Conservation (phyloP, 2,329 filamentous ascomycete genomes). For the Nothophaeocryptopus gaeumannii region DNA sequence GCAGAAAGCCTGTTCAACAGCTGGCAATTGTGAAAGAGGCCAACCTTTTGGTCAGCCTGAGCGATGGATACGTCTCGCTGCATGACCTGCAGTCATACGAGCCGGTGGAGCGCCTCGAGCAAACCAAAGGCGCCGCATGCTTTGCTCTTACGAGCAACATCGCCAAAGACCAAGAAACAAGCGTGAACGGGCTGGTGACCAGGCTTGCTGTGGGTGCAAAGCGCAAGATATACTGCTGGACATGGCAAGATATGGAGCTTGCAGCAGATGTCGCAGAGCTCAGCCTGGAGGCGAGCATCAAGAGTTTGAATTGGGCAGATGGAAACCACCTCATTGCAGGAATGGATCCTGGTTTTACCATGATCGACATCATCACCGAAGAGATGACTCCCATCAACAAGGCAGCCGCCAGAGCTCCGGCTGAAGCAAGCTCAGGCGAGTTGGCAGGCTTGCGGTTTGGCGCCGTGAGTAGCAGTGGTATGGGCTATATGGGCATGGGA, state of each 20-base stretch:
- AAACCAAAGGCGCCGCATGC: constrained; percentile 81
- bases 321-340: constrained; percentile 85
- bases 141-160: constrained; percentile 97
- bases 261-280: constrained; percentile 71
- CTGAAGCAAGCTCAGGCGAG: constrained; percentile 54
- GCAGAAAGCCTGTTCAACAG: constrained; percentile 83
- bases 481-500: constrained; percentile 95
- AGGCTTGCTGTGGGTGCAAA: constrained; percentile 90
- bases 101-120: constrained; percentile 72
- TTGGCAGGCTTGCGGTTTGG: constrained; percentile 67
- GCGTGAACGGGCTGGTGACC: constrained; percentile 89
- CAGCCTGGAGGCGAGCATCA: constrained; percentile 75
- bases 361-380: constrained; percentile 78
- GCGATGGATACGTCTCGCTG: constrained; percentile 83
- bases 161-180: constrained; percentile 79
- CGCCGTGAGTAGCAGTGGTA: constrained; percentile 76
- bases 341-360: constrained; percentile 84
- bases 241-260: constrained; percentile 93
- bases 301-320: constrained; percentile 86
- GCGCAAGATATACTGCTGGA: constrained; percentile 83
- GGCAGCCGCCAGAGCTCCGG: constrained; percentile 24
- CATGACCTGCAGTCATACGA: constrained; percentile 85
- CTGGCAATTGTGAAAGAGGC: constrained; percentile 94
- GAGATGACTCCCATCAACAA: constrained; percentile 70
- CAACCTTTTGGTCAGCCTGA: constrained; percentile 83